Evolutionary conservation across 129 eudicot species (phyloP).

Genomic region (Flaveria ramosissima): DNA sequence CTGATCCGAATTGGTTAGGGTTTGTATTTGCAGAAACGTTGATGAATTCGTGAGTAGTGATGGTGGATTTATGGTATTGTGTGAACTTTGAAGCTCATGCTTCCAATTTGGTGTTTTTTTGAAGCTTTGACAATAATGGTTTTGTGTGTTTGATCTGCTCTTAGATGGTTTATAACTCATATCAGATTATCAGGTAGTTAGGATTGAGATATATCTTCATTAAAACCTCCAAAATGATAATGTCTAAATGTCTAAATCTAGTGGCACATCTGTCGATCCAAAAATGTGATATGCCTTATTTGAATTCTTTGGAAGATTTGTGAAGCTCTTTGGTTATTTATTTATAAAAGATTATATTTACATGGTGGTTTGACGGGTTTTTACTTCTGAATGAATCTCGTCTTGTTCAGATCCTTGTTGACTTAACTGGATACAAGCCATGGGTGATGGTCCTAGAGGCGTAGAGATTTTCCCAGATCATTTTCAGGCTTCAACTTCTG

Average conservation of each 20-base stretch:
- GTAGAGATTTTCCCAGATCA: conserved; percentile 68
- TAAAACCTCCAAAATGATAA: not conserved
- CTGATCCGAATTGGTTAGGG: conserved; percentile 15
- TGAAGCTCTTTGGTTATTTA: not conserved
- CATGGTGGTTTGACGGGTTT: not conserved
- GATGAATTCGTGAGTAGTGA: not conserved
- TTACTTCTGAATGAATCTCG: conserved; percentile 7
- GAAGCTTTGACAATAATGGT: not conserved
- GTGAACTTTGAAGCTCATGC: not conserved
- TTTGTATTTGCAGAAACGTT: not conserved
- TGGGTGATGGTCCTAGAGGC: conserved; percentile 93
- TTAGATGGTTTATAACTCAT: not conserved
- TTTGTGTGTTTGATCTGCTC: not conserved
- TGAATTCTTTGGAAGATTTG: not conserved
- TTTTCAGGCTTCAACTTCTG: conserved; percentile 67
- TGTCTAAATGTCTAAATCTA: not conserved
- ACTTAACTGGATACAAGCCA: conserved; percentile 35
- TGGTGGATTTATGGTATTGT: not conserved
- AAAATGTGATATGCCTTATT: not conserved
- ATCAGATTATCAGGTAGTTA: not conserved
- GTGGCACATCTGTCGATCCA: not conserved
- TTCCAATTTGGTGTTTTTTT: not conserved
- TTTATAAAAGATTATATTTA: not conserved
- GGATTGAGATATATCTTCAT: conserved; percentile 4
- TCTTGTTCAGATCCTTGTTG: conserved; percentile 10